Evolutionary conservation across 805 yeast species (phyloP).

Genomic region (Barnettozyma californica): DNA sequence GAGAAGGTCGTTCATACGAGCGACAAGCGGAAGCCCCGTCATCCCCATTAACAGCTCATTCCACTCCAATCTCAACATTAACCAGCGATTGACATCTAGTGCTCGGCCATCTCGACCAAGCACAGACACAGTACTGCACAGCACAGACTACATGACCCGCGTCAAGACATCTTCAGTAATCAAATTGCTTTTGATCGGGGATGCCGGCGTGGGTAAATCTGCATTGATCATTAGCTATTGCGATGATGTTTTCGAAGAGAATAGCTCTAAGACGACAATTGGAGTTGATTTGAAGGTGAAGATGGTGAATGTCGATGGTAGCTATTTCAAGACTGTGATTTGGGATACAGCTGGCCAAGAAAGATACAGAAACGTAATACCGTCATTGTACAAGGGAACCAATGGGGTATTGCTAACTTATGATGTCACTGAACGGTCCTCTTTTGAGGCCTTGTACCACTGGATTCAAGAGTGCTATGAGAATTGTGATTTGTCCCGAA

Average conservation of each 20-base stretch:
- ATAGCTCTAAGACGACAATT: constrained; percentile 34
- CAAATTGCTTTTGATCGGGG: constrained; percentile 38
- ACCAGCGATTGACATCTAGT: constrained; percentile 15
- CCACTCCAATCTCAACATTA: constrained; percentile 20
- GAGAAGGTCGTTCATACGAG: constrained; percentile 22
- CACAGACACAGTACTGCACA: constrained; percentile 14
- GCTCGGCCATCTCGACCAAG: not conserved
- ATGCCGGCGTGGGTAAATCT: constrained; percentile 45
- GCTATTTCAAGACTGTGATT: constrained; percentile 37
- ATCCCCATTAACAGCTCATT: constrained; percentile 24
- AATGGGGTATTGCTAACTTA: constrained; percentile 40
- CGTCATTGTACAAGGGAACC: constrained; percentile 41
- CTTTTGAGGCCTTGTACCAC: constrained; percentile 33
- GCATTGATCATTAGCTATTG: constrained; percentile 40
- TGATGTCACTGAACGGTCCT: constrained; percentile 35
- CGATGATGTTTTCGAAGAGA: constrained; percentile 31
- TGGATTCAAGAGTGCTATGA: constrained; percentile 40
- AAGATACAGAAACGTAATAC: constrained; percentile 40
- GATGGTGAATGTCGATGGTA: constrained; percentile 37
- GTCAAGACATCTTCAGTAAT: constrained; percentile 23
- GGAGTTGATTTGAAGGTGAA: constrained; percentile 44
- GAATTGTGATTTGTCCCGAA: constrained; percentile 27
- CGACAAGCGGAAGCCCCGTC: constrained; percentile 23
- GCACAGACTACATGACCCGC: constrained; percentile 12
- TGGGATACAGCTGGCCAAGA: constrained; percentile 54